Conservation (phyloP, 2,329 filamentous ascomycete genomes). For the Exophiala alcalophila region DNA sequence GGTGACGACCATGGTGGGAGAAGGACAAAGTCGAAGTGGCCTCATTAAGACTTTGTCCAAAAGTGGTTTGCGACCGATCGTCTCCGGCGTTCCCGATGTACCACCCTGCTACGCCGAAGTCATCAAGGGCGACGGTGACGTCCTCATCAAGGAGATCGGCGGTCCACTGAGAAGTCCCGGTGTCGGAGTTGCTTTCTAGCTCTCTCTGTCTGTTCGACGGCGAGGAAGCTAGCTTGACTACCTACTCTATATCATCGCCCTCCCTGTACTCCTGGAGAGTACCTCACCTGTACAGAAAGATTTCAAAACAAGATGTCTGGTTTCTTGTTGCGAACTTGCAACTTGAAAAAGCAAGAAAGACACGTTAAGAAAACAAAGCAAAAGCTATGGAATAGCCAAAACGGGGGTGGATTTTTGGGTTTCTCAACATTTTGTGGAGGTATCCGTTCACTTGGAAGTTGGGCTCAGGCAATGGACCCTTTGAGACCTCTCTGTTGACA, state of each 20-base stretch:
- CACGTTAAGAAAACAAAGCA: too few relatives aligned
- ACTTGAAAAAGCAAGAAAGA: too few relatives aligned
- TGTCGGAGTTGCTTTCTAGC: slow-evolving; percentile 29
- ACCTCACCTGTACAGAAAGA: not conserved
- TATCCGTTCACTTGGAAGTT: slow-evolving; percentile 11
- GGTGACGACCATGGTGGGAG: slow-evolving; percentile 15
- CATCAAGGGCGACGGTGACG: slow-evolving; percentile 12
- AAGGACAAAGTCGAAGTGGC: slow-evolving; percentile 23
- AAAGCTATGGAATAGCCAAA: slow-evolving; percentile 2
- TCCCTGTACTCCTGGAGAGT: too few relatives aligned
- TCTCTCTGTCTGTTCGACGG: too few relatives aligned
- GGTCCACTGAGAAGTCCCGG: slow-evolving; percentile 26
- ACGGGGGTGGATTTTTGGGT: slow-evolving; percentile 1
- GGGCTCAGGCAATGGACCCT: slow-evolving; percentile 17
- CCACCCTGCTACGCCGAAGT: slow-evolving; percentile 18
- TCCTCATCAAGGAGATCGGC: slow-evolving; percentile 25
- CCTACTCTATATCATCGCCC: too few relatives aligned
- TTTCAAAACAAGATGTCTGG: slow-evolving; percentile 3
- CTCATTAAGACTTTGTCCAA: slow-evolving; percentile 22
- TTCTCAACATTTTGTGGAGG: slow-evolving; percentile 10
- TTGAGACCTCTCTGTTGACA: slow-evolving; percentile 9
- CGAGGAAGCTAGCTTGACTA: too few relatives aligned
- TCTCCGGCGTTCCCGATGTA: slow-evolving; percentile 21
- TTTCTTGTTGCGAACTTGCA: too few relatives aligned
- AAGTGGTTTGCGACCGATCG: slow-evolving; percentile 17